Conservation (phyloP, 2,329 filamentous ascomycete genomes). For the Monosporascus sp. region DNA sequence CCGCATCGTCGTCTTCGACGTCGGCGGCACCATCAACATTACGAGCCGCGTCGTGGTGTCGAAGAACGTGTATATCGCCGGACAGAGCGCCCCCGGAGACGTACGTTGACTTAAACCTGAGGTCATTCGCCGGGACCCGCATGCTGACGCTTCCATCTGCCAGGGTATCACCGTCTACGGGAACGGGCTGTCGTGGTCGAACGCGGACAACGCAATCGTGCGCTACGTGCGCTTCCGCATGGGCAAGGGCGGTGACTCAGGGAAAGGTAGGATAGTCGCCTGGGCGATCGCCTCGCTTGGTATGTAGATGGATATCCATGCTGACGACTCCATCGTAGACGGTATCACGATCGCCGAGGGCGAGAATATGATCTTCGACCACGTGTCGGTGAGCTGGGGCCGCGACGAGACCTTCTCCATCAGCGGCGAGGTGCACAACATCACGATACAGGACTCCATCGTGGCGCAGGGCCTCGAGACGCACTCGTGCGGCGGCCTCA, state of each 20-base stretch:
- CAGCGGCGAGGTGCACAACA: constrained; percentile 40
- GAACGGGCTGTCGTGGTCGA: constrained; percentile 48
- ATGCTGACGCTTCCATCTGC: background rate
- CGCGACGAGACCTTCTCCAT: constrained; percentile 52
- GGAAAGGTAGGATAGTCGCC: constrained; percentile 31
- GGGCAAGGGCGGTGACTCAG: constrained; percentile 44
- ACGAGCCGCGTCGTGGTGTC: constrained; percentile 40
- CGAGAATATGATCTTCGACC: constrained; percentile 52
- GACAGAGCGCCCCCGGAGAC: constrained; percentile 45
- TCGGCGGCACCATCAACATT: constrained; percentile 46
- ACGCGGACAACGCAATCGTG: constrained; percentile 47
- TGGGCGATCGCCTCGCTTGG: background rate
- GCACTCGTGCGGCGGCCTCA: constrained; percentile 47
- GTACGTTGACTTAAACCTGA: constrained; percentile 23
- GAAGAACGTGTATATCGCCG: constrained; percentile 43
- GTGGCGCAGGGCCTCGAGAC: constrained; percentile 50
- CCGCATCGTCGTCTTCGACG: constrained; percentile 45
- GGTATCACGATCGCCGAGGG: constrained; percentile 49
- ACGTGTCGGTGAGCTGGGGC: constrained; percentile 50
- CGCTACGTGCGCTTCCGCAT: constrained; percentile 52
- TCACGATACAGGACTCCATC: constrained; percentile 49
- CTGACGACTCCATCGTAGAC: constrained; percentile 23
- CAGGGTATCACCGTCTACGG: constrained; percentile 47
- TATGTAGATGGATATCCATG: background rate
- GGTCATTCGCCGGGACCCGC: background rate